Base-by-base conservation (phyloP, 441 rosid species). In the Jatropha podagrica region DNA sequence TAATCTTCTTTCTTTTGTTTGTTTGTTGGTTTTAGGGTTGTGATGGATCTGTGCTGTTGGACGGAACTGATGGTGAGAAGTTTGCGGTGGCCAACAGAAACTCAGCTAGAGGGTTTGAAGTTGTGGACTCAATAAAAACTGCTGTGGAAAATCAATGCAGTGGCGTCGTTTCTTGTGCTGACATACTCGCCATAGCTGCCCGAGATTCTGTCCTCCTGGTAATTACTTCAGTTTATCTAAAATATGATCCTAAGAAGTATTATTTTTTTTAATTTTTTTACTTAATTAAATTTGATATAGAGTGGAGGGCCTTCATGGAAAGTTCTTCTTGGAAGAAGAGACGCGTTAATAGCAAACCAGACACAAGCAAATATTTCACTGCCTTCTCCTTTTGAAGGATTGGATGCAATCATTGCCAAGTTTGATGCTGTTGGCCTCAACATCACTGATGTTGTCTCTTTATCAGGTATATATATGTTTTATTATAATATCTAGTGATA, bases 221-320 rank as follows among this genome's bases (percentile, higher is more conserved):
- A 42, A 8, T 42, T 42, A 42, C 1, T 42, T 42, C 9, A 42
- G 4, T 42, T 42, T 42, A 42, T 32, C 1, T 32, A 32, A 32
- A 32, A 1, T 32, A 32, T 32, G 32, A 32, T 32, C 32, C 32
- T 1, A 32, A 32, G 32, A 32, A 32, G 23, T 23, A 23, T 23
- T 23, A 23, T 23, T 23, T 23, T 23, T 23, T 49, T 10, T 44
- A 37, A 26, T n/a, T 46, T 56, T 15, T 37, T 54, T 6, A 46
- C 12, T 1, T n/a, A 58, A 69, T 69, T 7, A 78, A 5, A 20
- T 18, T 42, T 67, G 38, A 69, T 78, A 32, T 79, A 91, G 93
- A 86, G 87, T 71, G 92, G 95, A 76, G 95, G 95, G 8, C 90
- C 83, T 38, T 65, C 90, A 27, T 89, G 92, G 96, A 68, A 65